A percentile compares a stretch with the other conserved stretches of the same genome.
Evolutionary conservation across 2,329 filamentous ascomycete genomes (phyloP).

Genomic region (Penicillium janthinellum): DNA sequence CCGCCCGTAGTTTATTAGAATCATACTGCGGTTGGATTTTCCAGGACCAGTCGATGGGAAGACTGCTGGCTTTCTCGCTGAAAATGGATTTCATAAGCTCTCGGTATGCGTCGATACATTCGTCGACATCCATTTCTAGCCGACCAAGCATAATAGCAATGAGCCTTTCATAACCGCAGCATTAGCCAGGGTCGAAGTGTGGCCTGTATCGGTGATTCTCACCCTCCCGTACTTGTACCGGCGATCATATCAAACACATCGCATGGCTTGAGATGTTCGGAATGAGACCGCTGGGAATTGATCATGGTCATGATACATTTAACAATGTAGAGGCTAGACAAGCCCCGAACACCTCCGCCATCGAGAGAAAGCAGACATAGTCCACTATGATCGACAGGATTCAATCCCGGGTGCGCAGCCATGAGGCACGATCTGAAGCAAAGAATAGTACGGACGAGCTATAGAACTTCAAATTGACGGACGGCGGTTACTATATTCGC

Average conservation of each 20-base stretch:
- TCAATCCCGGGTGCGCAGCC: not conserved
- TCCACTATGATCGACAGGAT: constrained; percentile 11
- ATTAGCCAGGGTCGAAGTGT: not conserved
- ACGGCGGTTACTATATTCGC: too few relatives aligned
- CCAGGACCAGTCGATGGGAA: constrained; percentile 14
- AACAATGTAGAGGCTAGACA: constrained; percentile 43
- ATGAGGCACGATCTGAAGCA: not conserved
- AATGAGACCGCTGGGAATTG: constrained; percentile 15
- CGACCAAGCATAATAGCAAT: constrained; percentile 45
- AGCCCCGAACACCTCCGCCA: constrained; percentile 45
- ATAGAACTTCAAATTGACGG: too few relatives aligned
- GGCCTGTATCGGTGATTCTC: not conserved
- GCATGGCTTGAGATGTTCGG: constrained; percentile 19
- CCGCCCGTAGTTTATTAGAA: constrained; percentile 5
- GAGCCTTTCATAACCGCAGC: constrained; percentile 22
- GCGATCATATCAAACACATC: constrained; percentile 27
- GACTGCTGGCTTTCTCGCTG: constrained; percentile 16
- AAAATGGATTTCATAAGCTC: constrained; percentile 31
- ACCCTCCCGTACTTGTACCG: constrained; percentile 32
- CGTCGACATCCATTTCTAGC: constrained; percentile 37
- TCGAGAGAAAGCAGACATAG: constrained; percentile 33
- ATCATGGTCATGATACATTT: constrained; percentile 38
- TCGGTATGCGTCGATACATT: constrained; percentile 37
- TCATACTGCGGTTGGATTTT: constrained; percentile 19
- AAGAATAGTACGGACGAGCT: too few relatives aligned